Percentiles rank a stretch among this genome's conserved stretches.
Evolutionary conservation across 2,329 filamentous ascomycete species (phyloP).

Genomic region (Neurospora crassa): DNA sequence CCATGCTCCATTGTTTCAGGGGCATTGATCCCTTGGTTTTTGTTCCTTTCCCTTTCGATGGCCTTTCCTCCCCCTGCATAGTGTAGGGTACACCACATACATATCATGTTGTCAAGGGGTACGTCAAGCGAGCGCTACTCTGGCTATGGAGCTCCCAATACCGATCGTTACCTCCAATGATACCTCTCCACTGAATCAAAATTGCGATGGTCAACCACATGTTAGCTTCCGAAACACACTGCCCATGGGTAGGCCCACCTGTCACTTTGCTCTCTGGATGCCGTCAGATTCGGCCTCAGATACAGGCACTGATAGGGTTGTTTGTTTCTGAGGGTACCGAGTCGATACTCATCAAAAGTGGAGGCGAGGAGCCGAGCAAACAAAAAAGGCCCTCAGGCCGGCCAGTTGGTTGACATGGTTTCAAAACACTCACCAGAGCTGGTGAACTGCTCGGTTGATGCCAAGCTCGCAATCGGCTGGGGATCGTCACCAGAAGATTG

Average conservation of each 20-base stretch:
- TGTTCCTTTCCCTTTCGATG: background rate
- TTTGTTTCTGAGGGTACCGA: background rate
- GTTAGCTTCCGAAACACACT: background rate
- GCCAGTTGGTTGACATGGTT: background rate
- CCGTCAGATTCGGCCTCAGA: background rate
- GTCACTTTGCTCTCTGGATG: background rate
- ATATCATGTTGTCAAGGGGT: background rate
- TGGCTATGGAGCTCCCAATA: background rate
- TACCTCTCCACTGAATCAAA: background rate
- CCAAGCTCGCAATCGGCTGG: background rate
- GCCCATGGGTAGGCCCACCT: background rate
- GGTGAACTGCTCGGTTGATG: background rate
- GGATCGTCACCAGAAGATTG: background rate
- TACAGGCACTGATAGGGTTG: background rate
- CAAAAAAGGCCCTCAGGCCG: background rate
- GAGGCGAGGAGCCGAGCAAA: background rate
- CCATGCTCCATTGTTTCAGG: background rate
- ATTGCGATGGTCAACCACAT: background rate
- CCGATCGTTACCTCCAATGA: background rate
- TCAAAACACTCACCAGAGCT: background rate
- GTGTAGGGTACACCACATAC: background rate
- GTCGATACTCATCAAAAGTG: background rate
- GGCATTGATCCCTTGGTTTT: background rate
- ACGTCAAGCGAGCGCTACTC: background rate
- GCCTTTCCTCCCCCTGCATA: background rate